Evolutionary conservation across 2,329 filamentous ascomycete genomes (phyloP).

Genomic region (Fusarium sp.): DNA sequence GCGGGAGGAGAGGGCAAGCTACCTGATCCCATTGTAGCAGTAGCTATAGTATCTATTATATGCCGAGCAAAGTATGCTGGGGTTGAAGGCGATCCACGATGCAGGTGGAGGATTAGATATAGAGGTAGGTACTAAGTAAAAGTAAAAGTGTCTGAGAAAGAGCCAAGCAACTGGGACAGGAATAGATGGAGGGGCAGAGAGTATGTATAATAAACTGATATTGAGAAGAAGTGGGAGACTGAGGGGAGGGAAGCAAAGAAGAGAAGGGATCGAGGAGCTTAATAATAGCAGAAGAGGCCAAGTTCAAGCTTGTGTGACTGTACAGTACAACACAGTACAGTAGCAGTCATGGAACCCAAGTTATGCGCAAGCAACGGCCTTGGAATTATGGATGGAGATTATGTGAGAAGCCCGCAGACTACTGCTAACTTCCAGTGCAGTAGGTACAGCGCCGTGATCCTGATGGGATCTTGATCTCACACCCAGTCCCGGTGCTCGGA

Average conservation of each 20-base stretch:
- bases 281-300: slow-evolving; percentile 45
- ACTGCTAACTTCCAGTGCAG: background rate
- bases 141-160: slow-evolving; percentile 5
- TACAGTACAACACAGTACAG: slow-evolving; percentile 1
- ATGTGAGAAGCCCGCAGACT: slow-evolving; percentile 42
- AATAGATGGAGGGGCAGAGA: slow-evolving; percentile 8
- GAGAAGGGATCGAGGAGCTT: slow-evolving; percentile 39
- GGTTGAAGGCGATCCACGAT: slow-evolving; percentile 21
- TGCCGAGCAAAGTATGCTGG: slow-evolving; percentile 19
- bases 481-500: slow-evolving; percentile 37
- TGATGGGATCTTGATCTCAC: slow-evolving; percentile 10
- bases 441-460: background rate
- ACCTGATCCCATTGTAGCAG: slow-evolving; percentile 59
- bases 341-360: slow-evolving; percentile 11
- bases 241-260: slow-evolving; percentile 19
- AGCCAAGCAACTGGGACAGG: slow-evolving; percentile 36
- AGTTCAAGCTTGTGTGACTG: slow-evolving; percentile 33
- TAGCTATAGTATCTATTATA: slow-evolving; percentile 15
- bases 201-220: slow-evolving; percentile 34
- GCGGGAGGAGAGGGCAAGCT: slow-evolving; percentile 65
- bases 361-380: slow-evolving; percentile 35
- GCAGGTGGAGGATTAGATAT: slow-evolving; percentile 7
- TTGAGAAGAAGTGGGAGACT: slow-evolving; percentile 15
- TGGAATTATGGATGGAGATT: slow-evolving; percentile 39
- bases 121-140: slow-evolving; percentile 28